Base-by-base conservation (phyloP, 192 early-diverging fungal species). In the Coemansia sp. region DNA sequence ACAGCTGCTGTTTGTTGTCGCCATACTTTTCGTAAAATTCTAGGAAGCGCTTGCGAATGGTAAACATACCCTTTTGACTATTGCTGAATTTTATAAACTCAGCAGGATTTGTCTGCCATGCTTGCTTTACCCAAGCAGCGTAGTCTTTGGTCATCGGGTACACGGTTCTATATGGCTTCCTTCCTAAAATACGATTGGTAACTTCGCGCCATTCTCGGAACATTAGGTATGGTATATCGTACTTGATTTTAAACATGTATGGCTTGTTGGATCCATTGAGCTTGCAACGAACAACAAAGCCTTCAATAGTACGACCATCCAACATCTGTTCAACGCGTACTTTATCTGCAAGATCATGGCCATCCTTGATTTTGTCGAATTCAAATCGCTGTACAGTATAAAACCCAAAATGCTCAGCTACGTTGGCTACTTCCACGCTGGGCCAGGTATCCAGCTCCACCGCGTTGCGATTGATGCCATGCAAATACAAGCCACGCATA, bases 161-260 rank as follows among this genome's bases (percentile, higher is more conserved):
- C 8, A 43, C 61, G 39, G 68, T 70, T 26, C 72, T 71, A 50
- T 67, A 74, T 5, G 84, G 57, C 38, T 75, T 68, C 14, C 68
- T 70, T 11, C 47, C 37, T 10, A 91, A 55, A 2, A 93, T 53
- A 13, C 51, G 55, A 57, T 86, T 88, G 13, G 96, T 98, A 7
- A 94, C 61, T 59, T 98, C 94, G 16, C 96, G 82, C 91, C 94
- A 98, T 52, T 98, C 96, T 19, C 94, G 84, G 78, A 89, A 98
- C 84, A 94, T 87, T 36, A 97, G 64, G 50, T 98, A 98, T 0
- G 92, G 90, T 65, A 91, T 87, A 45, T 98, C 92, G 63, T 90
- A 94, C 65, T 98, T 98, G 74, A 95, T 82, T 78, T 98, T 98
- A 82, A 93, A 96, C 59, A 89, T 85, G 30, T 69, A 49, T 9